phyloP scores from a whole-genome alignment of 2,329 filamentous ascomycete genomes.

The Nigrograna mackinnonii region DNA sequence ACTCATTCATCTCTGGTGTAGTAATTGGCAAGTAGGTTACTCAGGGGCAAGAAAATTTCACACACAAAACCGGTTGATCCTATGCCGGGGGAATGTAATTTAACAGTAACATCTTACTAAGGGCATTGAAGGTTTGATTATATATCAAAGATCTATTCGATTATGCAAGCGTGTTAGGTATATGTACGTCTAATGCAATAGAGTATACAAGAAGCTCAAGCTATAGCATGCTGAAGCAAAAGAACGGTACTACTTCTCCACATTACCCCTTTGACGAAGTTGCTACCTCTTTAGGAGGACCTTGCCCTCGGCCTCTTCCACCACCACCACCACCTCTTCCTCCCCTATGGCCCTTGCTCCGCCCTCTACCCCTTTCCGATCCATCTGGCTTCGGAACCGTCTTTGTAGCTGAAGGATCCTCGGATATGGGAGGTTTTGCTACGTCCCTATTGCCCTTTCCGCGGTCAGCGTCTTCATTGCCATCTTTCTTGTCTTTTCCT shows the following conservation, averaged over 20 bases:
- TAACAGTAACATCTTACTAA: not conserved
- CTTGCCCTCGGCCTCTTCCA: conserved; percentile 24
- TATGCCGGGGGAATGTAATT: no score
- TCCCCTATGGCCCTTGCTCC: conserved; percentile 11
- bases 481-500: conserved; percentile 29
- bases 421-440: conserved; percentile 2
- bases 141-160: no score
- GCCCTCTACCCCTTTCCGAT: conserved; percentile 8
- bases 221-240: no score
- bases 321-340: conserved; percentile 17
- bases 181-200: not conserved
- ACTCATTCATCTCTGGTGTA: no score
- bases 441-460: conserved; percentile 20
- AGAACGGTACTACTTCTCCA: no score
- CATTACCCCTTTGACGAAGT: not conserved
- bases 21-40: no score
- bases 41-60: no score
- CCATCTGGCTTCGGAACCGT: conserved; percentile 14
- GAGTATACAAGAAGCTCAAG: not conserved
- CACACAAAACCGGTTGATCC: no score
- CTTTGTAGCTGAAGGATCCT: conserved; percentile 9
- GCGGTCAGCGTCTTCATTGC: conserved; percentile 10
- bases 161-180: no score
- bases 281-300: conserved; percentile 9
- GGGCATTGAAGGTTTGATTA: not conserved